Evolutionary conservation across 2,329 filamentous ascomycete species (phyloP), one percentile per base, ranked within the genome.

Genomic region (Capronia americana): DNA sequence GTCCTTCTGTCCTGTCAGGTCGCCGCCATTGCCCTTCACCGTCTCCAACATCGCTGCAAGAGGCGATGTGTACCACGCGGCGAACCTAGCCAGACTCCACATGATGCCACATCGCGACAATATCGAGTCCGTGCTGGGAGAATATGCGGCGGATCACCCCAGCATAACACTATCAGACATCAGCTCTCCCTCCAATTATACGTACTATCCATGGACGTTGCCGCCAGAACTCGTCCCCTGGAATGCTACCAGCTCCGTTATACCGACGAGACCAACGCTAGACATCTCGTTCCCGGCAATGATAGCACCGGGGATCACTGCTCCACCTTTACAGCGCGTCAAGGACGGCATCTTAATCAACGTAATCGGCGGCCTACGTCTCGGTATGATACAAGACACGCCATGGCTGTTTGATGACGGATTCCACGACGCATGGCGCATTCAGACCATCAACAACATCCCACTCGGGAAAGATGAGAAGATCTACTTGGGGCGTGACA

Each of bases 121-220:
- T 62, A 80, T 86, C 2, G 87, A 91, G 30, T 85, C 84, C 11
- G 81, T 84, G 32, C 77, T 86, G 57, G 75, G 84, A 62, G 81
- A 85, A 74, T 86, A 81, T 79, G 88, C 80, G 10, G 74, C 77
- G 26, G 79, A 83, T 66, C 84, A 85, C 71, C 85, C 86, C 3
- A 86, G 84, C 66, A 82, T 87, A 14, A 84, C 83, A 7, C 71
- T 84, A 30, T 81, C 83, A 7, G 86, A 85, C 74, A 79, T 83
- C 63, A 80, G 75, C 66, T 89, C 88, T 14, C 86, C 86, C 6
- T 88, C 88, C 0, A 96, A 96, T 73, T 89, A 93, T 76, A 94
- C 90, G 0, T 89, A 92, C 73, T 98, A 93, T 74, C 95, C 95
- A 0, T 98, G 94, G 94, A 98, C 95, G 0, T 81, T 99, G 0